These are phyloP conservation scores for Krasilnikovozyma curviuscula DNA, from an alignment of 768 basidiomycete genomes.

Conservation along the genomic window DNA sequence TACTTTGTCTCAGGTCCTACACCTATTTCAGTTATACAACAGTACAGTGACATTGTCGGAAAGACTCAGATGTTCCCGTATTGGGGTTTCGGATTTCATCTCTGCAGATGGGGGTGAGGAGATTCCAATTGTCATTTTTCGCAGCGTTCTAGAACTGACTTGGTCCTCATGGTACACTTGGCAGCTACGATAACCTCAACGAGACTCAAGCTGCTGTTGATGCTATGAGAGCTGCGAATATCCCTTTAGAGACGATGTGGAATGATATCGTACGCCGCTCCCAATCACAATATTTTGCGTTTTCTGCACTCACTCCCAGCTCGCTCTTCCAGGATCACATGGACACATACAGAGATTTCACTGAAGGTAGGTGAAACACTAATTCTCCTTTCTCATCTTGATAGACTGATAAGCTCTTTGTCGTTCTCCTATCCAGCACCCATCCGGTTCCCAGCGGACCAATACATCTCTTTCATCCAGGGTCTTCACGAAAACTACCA, in stretches of 20 bases:
- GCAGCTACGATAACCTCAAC: constrained; percentile 38
- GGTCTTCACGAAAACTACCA: constrained; percentile 21
- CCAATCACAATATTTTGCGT: constrained; percentile 14
- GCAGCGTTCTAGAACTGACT: not conserved
- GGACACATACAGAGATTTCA: constrained; percentile 20
- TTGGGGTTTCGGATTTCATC: constrained; percentile 63
- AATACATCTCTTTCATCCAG: constrained; percentile 20
- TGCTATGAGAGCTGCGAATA: constrained; percentile 44
- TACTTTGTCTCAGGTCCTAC: constrained; percentile 46
- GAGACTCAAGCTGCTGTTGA: constrained; percentile 39
- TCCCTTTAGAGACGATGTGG: constrained; percentile 67
- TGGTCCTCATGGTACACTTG: not conserved
- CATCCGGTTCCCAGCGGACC: constrained; percentile 16
- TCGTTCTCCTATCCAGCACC: too few species aligned
- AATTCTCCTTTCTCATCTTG: too few species aligned
- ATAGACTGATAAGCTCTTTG: too few species aligned
- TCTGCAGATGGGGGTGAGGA: constrained; percentile 52
- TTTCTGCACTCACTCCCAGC: constrained; percentile 1
- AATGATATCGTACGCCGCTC: constrained; percentile 38
- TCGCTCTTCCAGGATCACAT: not conserved
- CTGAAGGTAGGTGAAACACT: too few species aligned
- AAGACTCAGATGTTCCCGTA: constrained; percentile 50
- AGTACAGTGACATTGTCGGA: constrained; percentile 49
- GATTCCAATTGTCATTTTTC: constrained; percentile 33
- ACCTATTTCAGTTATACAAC: constrained; percentile 38